Base-by-base conservation (phyloP, 805 yeast species). In the Starmera dryadoides region DNA sequence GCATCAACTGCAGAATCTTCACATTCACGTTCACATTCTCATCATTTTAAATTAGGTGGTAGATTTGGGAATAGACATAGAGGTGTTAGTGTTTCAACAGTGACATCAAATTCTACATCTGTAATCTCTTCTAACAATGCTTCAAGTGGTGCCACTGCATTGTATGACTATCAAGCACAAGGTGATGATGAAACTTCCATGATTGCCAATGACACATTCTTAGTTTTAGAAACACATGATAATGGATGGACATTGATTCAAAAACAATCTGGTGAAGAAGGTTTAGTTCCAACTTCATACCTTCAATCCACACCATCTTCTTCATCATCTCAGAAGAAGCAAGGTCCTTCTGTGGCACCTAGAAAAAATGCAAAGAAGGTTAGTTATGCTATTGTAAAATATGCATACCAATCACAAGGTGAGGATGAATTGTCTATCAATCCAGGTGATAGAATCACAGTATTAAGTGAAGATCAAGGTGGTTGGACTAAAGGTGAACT, bases 401-500 rank as follows among this genome's bases (percentile, higher is more conserved):
- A 81, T 57, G 86, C 81, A 46, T 89, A 86, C 55, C 66, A 59
- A 16, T 89, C 95, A 0, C 81, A 77, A 42, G 93, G 86, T 11
- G 81, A 75, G 20, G 91, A 85, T 50, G 98, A 93, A 60, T 58
- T 93, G 42, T 70, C 75, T 17, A 75, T 93, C 17, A 51, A 47
- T 7, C 80, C 73, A 0, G 96, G 96, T 2, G 97, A 91, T 45
- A 69, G 68, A 39, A 75, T 93, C 16, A 69, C 73, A 10, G 71
- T 93, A 11, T 52, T 84, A 1, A 79, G 73, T 22, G 86, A 79
- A 37, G 84, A 81, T 38, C 85, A 82, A 47, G 89, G 87, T 9
- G 98, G 98, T 0, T 93, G 99, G 99, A 89, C 97, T 2, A 84
- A 80, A 48, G 98, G 97, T 11, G 91, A 85, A 55, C 42, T 82